phyloP scores from a whole-genome alignment of 768 basidiomycete genomes.

The Thelephora aurantiotincta region DNA sequence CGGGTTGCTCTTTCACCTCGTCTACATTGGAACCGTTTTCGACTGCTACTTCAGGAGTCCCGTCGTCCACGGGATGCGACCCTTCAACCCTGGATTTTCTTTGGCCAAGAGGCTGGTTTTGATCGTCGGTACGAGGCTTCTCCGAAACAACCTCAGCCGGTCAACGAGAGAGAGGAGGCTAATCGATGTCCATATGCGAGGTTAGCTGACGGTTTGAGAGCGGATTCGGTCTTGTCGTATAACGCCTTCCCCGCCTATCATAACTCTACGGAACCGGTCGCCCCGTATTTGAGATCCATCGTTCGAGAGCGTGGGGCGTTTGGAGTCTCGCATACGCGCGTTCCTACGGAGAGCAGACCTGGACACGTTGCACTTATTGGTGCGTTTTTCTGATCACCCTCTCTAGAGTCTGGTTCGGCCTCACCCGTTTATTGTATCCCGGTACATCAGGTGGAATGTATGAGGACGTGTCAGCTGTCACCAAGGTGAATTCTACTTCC shows the following conservation, averaged over 20 bases:
- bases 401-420: not conserved
- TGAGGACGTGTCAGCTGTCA: constrained; percentile 80
- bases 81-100: constrained; percentile 28
- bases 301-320: constrained; percentile 56
- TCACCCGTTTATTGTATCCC: not conserved
- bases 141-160: not conserved
- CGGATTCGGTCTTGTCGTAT: constrained; percentile 59
- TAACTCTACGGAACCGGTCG: constrained; percentile 41
- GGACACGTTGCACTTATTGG: constrained; percentile 86
- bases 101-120: constrained; percentile 65
- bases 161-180: not conserved
- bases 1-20: constrained; percentile 61
- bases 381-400: constrained; percentile 15
- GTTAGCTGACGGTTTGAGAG: constrained; percentile 70
- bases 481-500: constrained; percentile 32
- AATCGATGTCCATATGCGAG: constrained; percentile 1
- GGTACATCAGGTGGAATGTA: constrained; percentile 59
- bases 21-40: constrained; percentile 61
- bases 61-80: constrained; percentile 65
- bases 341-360: constrained; percentile 80
- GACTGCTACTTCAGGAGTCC: constrained; percentile 85
- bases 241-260: constrained; percentile 40
- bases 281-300: constrained; percentile 63
- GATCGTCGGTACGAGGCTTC: constrained; percentile 50
- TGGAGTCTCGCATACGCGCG: constrained; percentile 75